phyloP scores from a whole-genome alignment of 1,139 yeast genomes.

The Debaryomyces subglobosus region DNA sequence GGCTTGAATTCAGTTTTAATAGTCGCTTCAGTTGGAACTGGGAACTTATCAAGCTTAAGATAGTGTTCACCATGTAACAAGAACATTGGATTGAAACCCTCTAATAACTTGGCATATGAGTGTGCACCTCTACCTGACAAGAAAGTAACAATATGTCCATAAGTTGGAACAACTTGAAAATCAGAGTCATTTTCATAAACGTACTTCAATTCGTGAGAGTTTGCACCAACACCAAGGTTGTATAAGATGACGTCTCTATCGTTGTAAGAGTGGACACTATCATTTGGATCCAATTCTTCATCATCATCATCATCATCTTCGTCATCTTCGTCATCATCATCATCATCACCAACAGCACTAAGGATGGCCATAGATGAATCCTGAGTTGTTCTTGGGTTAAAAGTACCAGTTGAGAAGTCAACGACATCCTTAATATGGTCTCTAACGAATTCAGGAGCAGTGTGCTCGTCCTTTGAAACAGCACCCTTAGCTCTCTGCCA shows the following conservation, averaged over 20 bases:
- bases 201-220: constrained; percentile 73
- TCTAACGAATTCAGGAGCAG: constrained; percentile 71
- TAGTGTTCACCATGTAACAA: constrained; percentile 96
- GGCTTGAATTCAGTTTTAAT: constrained; percentile 67
- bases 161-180: constrained; percentile 90
- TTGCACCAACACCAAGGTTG: constrained; percentile 90
- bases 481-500: constrained; percentile 94
- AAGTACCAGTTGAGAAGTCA: constrained; percentile 64
- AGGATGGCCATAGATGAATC: constrained; percentile 83
- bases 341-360: constrained; percentile 61
- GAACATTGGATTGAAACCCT: constrained; percentile 85
- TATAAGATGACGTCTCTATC: constrained; percentile 80
- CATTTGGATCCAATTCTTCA: constrained; percentile 54
- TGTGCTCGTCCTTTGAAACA: constrained; percentile 57
- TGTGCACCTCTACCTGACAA: constrained; percentile 54
- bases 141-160: constrained; percentile 81
- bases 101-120: constrained; percentile 61
- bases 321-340: constrained; percentile 50
- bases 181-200: constrained; percentile 76
- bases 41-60: constrained; percentile 75
- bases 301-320: constrained; percentile 53
- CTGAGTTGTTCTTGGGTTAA: constrained; percentile 64
- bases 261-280: constrained; percentile 51
- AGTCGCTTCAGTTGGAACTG: constrained; percentile 73
- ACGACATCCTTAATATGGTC: constrained; percentile 67